Evolutionary conservation across 352 stramenopile genomes (phyloP).

Genomic region (Phytophthora lateralis): DNA sequence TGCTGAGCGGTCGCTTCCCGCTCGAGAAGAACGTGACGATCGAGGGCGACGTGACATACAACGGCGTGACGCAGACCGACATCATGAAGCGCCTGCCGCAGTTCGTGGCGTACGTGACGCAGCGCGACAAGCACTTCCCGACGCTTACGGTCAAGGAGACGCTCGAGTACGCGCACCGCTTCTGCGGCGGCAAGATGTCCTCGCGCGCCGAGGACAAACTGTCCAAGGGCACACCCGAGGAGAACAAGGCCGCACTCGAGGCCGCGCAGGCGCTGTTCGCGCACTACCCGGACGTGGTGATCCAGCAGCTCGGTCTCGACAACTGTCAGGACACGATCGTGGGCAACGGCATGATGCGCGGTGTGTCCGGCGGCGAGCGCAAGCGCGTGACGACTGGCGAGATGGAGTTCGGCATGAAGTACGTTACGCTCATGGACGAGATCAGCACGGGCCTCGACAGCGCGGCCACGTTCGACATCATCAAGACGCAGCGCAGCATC

Average conservation of each 20-base stretch:
- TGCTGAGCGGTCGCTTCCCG: slow-evolving; percentile 46
- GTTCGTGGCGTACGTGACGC: slow-evolving; percentile 49
- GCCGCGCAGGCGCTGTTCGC: slow-evolving; percentile 27
- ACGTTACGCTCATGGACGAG: slow-evolving; percentile 85
- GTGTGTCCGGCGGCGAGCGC: slow-evolving; percentile 71
- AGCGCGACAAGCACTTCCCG: slow-evolving; percentile 91
- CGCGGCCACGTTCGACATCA: slow-evolving; percentile 61
- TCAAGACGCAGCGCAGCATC: slow-evolving; percentile 13
- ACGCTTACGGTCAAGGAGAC: slow-evolving; percentile 33
- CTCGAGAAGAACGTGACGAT: slow-evolving; percentile 42
- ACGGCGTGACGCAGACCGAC: slow-evolving; percentile 36
- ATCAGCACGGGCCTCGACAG: slow-evolving; percentile 72
- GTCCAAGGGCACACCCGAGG: slow-evolving; percentile 38
- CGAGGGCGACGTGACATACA: slow-evolving; percentile 55
- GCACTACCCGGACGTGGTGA: slow-evolving; percentile 33
- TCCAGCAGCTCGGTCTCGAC: slow-evolving; percentile 27
- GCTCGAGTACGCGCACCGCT: slow-evolving; percentile 66
- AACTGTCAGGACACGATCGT: slow-evolving; percentile 58
- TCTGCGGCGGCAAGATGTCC: slow-evolving; percentile 45
- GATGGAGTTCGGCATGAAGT: slow-evolving; percentile 86
- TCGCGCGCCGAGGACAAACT: slow-evolving; percentile 50
- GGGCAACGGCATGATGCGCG: slow-evolving; percentile 60
- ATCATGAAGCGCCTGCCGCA: slow-evolving; percentile 42
- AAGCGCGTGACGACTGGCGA: slow-evolving; percentile 79
- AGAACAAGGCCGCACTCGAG: slow-evolving; percentile 36